A percentile compares a stretch with the other conserved stretches of the same genome.
These are phyloP conservation scores for Terana coerulea DNA, from an alignment of 768 basidiomycete species.

Conservation along the genomic window DNA sequence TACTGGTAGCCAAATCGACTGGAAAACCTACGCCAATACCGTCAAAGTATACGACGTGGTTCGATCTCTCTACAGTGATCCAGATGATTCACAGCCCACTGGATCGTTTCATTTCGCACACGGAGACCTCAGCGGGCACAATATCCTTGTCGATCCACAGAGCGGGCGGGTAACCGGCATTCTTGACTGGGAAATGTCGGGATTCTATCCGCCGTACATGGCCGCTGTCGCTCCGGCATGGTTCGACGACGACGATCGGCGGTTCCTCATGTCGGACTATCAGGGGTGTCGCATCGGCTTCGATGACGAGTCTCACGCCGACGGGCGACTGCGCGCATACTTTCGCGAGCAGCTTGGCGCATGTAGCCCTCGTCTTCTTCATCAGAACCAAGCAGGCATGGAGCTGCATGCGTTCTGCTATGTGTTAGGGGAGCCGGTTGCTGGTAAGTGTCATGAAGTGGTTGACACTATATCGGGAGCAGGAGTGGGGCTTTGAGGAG, in stretches of 20 bases:
- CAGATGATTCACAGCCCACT: too few species aligned
- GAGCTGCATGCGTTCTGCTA: too few species aligned
- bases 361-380: too few species aligned
- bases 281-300: not conserved
- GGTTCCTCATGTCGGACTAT: not conserved
- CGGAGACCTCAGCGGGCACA: not conserved
- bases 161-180: not conserved
- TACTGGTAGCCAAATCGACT: not conserved
- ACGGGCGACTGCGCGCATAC: too few species aligned
- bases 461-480: too few species aligned
- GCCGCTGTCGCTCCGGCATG: not conserved
- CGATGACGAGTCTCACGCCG: too few species aligned
- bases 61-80: not conserved
- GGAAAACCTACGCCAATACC: not conserved
- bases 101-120: conserved; percentile 1
- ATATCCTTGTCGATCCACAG: not conserved
- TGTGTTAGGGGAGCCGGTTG: too few species aligned
- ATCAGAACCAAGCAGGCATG: too few species aligned
- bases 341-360: too few species aligned
- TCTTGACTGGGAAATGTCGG: conserved; percentile 1
- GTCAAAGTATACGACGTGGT: not conserved
- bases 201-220: not conserved
- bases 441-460: too few species aligned
- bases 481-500: too few species aligned
- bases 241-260: not conserved